phyloP scores from a whole-genome alignment of 1,139 yeast species.

The Saccharomyces hybrid region DNA sequence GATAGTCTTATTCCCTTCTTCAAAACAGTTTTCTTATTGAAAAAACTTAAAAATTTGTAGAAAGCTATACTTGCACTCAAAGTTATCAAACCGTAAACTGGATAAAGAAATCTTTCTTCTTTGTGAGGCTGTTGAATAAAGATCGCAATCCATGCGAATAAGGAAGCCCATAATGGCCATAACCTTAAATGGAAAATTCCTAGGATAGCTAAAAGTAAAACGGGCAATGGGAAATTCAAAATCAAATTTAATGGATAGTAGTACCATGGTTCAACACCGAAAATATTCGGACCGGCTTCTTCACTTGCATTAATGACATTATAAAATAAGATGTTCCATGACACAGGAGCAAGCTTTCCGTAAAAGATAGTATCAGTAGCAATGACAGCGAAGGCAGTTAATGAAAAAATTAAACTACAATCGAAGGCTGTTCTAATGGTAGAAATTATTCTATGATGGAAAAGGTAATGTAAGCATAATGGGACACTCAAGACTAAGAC shows the following conservation, averaged over 20 bases:
- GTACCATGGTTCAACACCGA: constrained; percentile 78
- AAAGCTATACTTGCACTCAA: constrained; percentile 55
- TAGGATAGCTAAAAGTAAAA: constrained; percentile 26
- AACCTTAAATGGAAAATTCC: constrained; percentile 26
- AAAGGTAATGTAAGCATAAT: constrained; percentile 34
- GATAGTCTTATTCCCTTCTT: constrained; percentile 10
- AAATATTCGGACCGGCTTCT: constrained; percentile 77
- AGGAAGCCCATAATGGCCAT: constrained; percentile 37
- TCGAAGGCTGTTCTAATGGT: constrained; percentile 31
- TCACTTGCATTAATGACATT: constrained; percentile 71
- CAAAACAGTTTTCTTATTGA: constrained; percentile 7
- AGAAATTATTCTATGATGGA: constrained; percentile 24
- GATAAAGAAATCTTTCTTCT: constrained; percentile 87
- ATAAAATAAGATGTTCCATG: constrained; percentile 74
- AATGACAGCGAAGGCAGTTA: constrained; percentile 34
- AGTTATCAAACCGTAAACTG: constrained; percentile 64
- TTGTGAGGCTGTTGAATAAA: constrained; percentile 80
- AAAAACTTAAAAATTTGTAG: constrained; percentile 25
- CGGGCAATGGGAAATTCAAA: constrained; percentile 57
- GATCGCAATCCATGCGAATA: constrained; percentile 58
- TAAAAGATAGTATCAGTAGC: constrained; percentile 62
- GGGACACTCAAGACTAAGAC: constrained; percentile 61
- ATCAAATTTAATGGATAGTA: constrained; percentile 65
- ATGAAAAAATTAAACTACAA: constrained; percentile 28
- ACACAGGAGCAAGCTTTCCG: constrained; percentile 55